These are phyloP conservation scores for Globisporangium irregulare DNA, from an alignment of 352 stramenopile genomes.

Conservation along the genomic window DNA sequence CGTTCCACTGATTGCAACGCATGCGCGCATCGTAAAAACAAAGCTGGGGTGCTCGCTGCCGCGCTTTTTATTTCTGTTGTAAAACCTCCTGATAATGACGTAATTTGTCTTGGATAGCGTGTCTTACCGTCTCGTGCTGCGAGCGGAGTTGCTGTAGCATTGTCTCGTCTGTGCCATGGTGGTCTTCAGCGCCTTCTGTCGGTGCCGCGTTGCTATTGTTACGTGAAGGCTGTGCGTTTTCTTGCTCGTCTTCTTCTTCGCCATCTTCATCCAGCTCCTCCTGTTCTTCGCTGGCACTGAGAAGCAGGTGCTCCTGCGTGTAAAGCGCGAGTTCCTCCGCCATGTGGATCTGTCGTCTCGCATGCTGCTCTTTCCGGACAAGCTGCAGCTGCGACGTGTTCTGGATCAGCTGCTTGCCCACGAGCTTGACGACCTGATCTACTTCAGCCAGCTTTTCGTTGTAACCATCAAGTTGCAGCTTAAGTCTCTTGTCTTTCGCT, in stretches of 20 bases:
- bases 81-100: constrained; percentile 32
- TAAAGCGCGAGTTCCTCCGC: constrained; percentile 12
- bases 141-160: constrained; percentile 17
- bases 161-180: constrained; percentile 7
- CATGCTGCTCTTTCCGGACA: constrained; percentile 40
- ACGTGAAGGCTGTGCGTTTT: neutral
- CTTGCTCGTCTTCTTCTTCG: neutral
- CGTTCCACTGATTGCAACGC: constrained; percentile 13
- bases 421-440: constrained; percentile 60
- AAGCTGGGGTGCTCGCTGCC: neutral
- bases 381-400: constrained; percentile 64
- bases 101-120: constrained; percentile 36
- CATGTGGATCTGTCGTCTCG: constrained; percentile 15
- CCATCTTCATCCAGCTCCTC: neutral
- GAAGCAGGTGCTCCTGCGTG: constrained; percentile 3
- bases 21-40: neutral
- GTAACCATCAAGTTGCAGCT: constrained; percentile 25
- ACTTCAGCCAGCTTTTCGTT: constrained; percentile 46
- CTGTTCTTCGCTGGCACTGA: neutral
- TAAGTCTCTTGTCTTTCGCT: constrained; percentile 21
- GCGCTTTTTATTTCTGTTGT: constrained; percentile 16
- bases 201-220: neutral
- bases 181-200: constrained; percentile 2
- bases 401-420: constrained; percentile 62
- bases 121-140: constrained; percentile 35